These are phyloP conservation scores for Didymella segeticola DNA, from an alignment of 2,329 filamentous ascomycete species.

Conservation along the genomic window DNA sequence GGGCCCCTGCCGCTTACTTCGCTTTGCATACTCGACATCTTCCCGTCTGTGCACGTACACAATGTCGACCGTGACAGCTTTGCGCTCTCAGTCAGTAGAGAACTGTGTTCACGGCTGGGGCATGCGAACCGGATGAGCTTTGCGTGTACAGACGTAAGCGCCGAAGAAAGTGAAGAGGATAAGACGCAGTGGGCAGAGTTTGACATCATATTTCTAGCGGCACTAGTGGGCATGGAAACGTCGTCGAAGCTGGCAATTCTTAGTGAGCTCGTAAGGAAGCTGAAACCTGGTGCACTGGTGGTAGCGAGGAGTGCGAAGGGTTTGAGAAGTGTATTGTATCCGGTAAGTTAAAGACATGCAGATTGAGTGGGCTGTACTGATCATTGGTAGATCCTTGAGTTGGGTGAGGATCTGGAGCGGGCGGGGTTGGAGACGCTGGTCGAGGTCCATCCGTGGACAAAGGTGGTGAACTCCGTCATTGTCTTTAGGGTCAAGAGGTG, in stretches of 20 bases:
- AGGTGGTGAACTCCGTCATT: slow-evolving; percentile 60
- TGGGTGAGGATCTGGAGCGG: slow-evolving; percentile 39
- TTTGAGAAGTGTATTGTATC: slow-evolving; percentile 56
- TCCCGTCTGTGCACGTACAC: slow-evolving; percentile 42
- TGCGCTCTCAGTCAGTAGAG: slow-evolving; percentile 45
- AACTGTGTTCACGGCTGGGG: slow-evolving; percentile 46
- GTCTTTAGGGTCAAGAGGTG: slow-evolving; percentile 39
- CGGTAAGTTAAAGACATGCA: slow-evolving; percentile 42
- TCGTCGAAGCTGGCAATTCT: slow-evolving; percentile 53
- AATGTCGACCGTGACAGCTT: slow-evolving; percentile 53
- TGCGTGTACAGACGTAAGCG: slow-evolving; percentile 43
- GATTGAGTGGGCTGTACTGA: not conserved
- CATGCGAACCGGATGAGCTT: slow-evolving; percentile 47
- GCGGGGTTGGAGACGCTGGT: slow-evolving; percentile 50
- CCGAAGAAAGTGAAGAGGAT: not conserved
- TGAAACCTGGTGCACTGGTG: slow-evolving; percentile 55
- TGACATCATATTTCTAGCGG: slow-evolving; percentile 60
- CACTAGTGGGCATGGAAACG: slow-evolving; percentile 56
- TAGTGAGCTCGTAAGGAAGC: slow-evolving; percentile 43
- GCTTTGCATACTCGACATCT: slow-evolving; percentile 51
- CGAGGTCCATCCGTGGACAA: slow-evolving; percentile 57
- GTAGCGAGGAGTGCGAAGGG: slow-evolving; percentile 56
- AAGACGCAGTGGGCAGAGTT: slow-evolving; percentile 41
- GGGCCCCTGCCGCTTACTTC: slow-evolving; percentile 59
- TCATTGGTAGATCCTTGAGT: slow-evolving; percentile 47